A percentile compares a stretch with the other conserved stretches of the same genome.
phyloP scores from a whole-genome alignment of 345 rosid genomes.

The Erysimum cheiranthoides region DNA sequence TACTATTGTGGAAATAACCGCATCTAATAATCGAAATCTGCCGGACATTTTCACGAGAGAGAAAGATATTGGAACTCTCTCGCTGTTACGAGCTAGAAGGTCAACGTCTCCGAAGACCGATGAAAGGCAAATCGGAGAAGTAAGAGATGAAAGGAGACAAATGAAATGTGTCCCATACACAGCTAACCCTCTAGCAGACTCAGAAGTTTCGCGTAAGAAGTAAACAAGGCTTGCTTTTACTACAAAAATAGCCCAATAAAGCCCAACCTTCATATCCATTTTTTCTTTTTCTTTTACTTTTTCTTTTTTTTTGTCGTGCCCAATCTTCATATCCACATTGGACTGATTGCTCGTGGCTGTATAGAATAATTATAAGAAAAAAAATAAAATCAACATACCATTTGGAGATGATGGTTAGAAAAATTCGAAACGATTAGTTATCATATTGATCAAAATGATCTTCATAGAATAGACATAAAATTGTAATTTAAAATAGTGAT shows the following conservation, averaged over 20 bases:
- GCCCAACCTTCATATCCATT: neutral
- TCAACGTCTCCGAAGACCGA: constrained; percentile 40
- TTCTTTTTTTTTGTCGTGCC: no score
- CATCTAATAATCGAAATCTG: constrained; percentile 56
- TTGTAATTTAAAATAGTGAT: no score
- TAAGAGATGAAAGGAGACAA: neutral
- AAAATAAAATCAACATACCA: no score
- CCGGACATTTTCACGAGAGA: constrained; percentile 18
- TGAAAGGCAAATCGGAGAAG: constrained; percentile 24
- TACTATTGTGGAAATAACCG: constrained; percentile 67
- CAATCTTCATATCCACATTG: neutral
- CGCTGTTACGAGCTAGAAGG: constrained; percentile 18
- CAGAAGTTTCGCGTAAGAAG: neutral
- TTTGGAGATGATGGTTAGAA: no score
- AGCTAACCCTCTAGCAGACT: neutral
- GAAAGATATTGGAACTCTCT: constrained; percentile 1
- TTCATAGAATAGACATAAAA: no score
- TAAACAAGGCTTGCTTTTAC: neutral
- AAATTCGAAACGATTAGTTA: no score
- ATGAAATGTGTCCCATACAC: neutral
- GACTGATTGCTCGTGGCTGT: no score
- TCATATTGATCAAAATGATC: no score
- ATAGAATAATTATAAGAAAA: no score
- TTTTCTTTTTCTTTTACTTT: no score
- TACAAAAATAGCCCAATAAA: constrained; percentile 21